Conservation (phyloP, 805 yeast genomes). For the Saturnispora galanensis region DNA sequence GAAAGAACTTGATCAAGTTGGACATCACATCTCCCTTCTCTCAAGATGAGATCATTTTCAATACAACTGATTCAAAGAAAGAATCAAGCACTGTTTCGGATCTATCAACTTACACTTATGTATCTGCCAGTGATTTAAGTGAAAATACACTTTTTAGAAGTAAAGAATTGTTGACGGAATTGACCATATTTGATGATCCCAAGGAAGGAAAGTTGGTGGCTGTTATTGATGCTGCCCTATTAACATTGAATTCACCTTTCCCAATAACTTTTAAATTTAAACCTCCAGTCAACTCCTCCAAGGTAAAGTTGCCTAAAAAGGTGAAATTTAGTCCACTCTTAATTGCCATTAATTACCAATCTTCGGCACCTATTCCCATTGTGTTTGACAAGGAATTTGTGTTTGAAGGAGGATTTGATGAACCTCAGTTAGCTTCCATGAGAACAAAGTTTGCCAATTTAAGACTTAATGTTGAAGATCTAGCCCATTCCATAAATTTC, state of each 20-base stretch:
- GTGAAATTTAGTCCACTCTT: not conserved
- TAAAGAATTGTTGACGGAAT: not conserved
- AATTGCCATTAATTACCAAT: constrained; percentile 1
- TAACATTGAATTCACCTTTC: constrained; percentile 2
- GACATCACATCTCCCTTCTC: not conserved
- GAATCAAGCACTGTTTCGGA: not conserved
- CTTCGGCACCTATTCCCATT: constrained; percentile 4
- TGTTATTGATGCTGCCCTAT: constrained; percentile 3
- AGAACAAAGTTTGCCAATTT: not conserved
- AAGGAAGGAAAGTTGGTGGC: not conserved
- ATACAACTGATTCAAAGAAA: constrained; percentile 1
- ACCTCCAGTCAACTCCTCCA: not conserved
- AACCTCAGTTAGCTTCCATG: not conserved
- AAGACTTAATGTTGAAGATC: not conserved
- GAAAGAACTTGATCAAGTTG: constrained; percentile 5
- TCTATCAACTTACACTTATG: not conserved
- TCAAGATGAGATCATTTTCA: constrained; percentile 12
- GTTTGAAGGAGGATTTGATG: constrained; percentile 3
- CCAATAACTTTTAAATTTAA: constrained; percentile 2
- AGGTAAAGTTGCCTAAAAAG: not conserved
- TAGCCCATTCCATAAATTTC: not conserved
- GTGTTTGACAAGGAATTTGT: constrained; percentile 6
- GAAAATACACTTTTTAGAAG: not conserved
- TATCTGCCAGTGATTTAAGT: not conserved
- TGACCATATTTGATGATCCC: not conserved